These are phyloP conservation scores for Claviceps sp. DNA, from an alignment of 2,329 filamentous ascomycete species.

Conservation along the genomic window DNA sequence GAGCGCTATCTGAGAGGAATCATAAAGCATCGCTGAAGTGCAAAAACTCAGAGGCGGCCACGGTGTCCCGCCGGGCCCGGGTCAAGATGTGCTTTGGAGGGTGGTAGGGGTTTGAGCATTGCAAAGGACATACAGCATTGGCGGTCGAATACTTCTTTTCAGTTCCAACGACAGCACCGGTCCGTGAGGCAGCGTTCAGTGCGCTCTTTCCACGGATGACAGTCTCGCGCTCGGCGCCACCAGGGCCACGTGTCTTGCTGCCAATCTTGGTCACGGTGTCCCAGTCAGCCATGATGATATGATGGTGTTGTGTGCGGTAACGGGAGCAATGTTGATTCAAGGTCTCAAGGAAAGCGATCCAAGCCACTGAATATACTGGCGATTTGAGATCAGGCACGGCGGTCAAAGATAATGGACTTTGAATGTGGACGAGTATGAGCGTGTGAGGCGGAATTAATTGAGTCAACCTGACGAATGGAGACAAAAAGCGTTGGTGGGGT, in stretches of 20 bases:
- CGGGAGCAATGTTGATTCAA: constrained; percentile 1
- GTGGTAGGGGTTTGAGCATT: not conserved
- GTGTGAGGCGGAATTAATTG: constrained; percentile 13
- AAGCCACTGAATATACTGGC: not conserved
- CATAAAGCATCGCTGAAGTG: not conserved
- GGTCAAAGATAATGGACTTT: constrained; percentile 5
- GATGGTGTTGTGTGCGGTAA: constrained; percentile 15
- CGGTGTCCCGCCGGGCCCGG: not conserved
- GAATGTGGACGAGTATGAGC: constrained; percentile 16
- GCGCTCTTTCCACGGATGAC: constrained; percentile 73
- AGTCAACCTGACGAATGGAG: constrained; percentile 22
- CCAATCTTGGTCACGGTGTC: constrained; percentile 86
- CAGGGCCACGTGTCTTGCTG: constrained; percentile 61
- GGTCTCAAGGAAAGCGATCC: not conserved
- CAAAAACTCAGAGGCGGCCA: not conserved
- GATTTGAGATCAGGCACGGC: not conserved
- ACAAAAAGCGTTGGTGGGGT: constrained; percentile 13
- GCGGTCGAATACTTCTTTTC: constrained; percentile 81
- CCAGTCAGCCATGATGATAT: constrained; percentile 62
- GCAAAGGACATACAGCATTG: constrained; percentile 40
- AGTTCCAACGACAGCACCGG: constrained; percentile 61
- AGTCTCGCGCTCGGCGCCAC: constrained; percentile 59
- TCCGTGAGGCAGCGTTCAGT: constrained; percentile 80
- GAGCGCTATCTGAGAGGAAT: not conserved
- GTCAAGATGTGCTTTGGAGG: not conserved